These are phyloP conservation scores for Metschnikowia sp. DNA, from an alignment of 805 yeast genomes.

Conservation along the genomic window DNA sequence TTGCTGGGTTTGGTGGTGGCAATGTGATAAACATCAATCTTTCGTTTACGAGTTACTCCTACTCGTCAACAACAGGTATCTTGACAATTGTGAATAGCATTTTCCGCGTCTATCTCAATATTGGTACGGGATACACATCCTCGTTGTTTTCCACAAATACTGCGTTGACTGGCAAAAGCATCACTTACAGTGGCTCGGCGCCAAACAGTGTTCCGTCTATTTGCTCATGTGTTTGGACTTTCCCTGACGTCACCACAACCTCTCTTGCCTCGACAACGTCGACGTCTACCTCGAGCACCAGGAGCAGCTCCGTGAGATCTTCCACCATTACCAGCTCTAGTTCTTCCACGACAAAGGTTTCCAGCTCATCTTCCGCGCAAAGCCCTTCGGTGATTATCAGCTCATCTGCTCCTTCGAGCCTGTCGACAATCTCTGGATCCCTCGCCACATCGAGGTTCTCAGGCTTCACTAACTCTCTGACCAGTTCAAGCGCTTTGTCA, in stretches of 20 bases:
- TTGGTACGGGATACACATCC: background rate
- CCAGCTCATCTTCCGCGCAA: no score
- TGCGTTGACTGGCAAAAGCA: background rate
- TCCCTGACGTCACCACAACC: conserved; percentile 5
- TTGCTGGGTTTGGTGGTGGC: conserved; percentile 9
- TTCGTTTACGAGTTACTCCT: conserved; percentile 1
- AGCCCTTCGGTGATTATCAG: no score
- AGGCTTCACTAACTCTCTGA: no score
- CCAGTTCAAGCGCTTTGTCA: no score
- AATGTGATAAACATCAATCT: conserved; percentile 3
- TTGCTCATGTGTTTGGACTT: conserved; percentile 1
- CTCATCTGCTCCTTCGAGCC: no score
- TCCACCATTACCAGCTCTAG: no score
- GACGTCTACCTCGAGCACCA: no score
- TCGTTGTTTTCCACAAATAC: background rate
- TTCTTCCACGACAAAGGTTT: no score
- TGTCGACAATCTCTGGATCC: no score
- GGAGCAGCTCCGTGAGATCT: no score
- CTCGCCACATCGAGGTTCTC: no score
- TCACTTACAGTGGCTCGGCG: conserved; percentile 2
- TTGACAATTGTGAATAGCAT: background rate
- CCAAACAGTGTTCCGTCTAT: conserved; percentile 4
- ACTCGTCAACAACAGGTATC: conserved; percentile 4
- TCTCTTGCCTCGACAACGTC: background rate
- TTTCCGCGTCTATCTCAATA: background rate